phyloP scores from a whole-genome alignment of 805 yeast genomes.

The Cyberlindnera galapagoensis region DNA sequence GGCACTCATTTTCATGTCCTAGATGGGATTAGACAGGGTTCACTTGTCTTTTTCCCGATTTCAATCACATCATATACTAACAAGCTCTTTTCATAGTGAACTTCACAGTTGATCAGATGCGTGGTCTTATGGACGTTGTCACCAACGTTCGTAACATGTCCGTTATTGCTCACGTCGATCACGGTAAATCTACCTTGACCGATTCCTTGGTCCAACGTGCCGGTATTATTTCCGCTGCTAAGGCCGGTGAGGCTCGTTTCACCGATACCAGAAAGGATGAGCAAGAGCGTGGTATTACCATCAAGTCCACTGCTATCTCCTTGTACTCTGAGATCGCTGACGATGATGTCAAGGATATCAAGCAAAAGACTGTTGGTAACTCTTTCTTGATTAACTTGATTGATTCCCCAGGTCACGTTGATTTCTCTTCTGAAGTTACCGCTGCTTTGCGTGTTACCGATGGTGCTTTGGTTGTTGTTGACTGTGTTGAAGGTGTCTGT shows the following conservation, averaged over 20 bases:
- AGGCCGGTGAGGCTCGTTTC: conserved; percentile 99
- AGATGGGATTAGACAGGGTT: neutral
- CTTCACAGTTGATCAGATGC: conserved; percentile 83
- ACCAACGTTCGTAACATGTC: conserved; percentile 99
- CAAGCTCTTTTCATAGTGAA: conserved; percentile 29
- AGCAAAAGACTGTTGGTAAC: conserved; percentile 80
- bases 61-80: conserved; percentile 14
- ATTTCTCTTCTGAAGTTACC: conserved; percentile 99
- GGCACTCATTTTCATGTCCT: neutral
- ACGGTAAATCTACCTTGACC: conserved; percentile 99
- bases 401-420: conserved; percentile 99
- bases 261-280: conserved; percentile 99
- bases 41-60: neutral
- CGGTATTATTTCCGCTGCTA: conserved; percentile 99
- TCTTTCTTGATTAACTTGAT: conserved; percentile 95
- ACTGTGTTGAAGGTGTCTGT: conserved; percentile 99
- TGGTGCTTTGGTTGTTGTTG: conserved; percentile 99
- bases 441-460: conserved; percentile 99
- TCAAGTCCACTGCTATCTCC: conserved; percentile 98
- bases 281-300: conserved; percentile 99
- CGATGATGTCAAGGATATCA: conserved; percentile 85
- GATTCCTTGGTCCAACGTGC: conserved; percentile 99
- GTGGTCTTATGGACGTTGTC: conserved; percentile 98
- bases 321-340: conserved; percentile 83
- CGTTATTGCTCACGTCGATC: conserved; percentile 99